Evolutionary conservation across 2,329 filamentous ascomycete genomes (phyloP).

Genomic region (Xylaria sp.): DNA sequence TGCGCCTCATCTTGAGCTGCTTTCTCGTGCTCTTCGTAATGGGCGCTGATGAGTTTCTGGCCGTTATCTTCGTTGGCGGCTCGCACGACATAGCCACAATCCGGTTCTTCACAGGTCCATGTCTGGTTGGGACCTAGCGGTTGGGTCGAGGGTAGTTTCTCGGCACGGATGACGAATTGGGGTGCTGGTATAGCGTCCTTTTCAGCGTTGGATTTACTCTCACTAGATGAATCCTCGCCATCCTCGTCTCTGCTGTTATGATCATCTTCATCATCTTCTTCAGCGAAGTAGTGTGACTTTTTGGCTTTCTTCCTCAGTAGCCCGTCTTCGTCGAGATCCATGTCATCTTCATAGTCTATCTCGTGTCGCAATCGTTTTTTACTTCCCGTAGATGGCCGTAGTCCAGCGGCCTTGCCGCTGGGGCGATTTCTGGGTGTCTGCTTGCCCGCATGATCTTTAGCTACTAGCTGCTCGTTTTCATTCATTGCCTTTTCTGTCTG

Average conservation of each 20-base stretch:
- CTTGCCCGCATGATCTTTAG: conserved; percentile 41
- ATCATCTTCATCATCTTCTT: conserved; percentile 43
- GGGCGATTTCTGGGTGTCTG: conserved; percentile 49
- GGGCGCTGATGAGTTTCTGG: conserved; percentile 67
- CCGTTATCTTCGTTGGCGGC: conserved; percentile 67
- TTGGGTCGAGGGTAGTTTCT: conserved; percentile 60
- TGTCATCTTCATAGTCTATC: conserved; percentile 51
- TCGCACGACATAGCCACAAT: conserved; percentile 72
- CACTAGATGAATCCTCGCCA: conserved; percentile 40
- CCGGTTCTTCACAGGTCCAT: conserved; percentile 74
- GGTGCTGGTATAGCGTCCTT: conserved; percentile 36
- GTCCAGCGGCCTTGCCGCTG: conserved; percentile 58
- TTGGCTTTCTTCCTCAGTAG: conserved; percentile 46
- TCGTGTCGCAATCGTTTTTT: conserved; percentile 59
- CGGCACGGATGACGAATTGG: conserved; percentile 59
- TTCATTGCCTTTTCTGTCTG: conserved; percentile 21
- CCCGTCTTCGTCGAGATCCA: conserved; percentile 50
- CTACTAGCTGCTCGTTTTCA: conserved; percentile 38
- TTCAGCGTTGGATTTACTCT: conserved; percentile 50
- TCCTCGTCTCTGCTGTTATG: conserved; percentile 35
- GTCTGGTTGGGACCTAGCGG: conserved; percentile 69
- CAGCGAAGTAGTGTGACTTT: conserved; percentile 41
- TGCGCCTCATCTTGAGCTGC: conserved; percentile 60
- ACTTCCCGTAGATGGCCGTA: conserved; percentile 56
- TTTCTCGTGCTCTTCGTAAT: conserved; percentile 70